Conservation (phyloP, 345 rosid species). For the Eucalyptus sp. region DNA sequence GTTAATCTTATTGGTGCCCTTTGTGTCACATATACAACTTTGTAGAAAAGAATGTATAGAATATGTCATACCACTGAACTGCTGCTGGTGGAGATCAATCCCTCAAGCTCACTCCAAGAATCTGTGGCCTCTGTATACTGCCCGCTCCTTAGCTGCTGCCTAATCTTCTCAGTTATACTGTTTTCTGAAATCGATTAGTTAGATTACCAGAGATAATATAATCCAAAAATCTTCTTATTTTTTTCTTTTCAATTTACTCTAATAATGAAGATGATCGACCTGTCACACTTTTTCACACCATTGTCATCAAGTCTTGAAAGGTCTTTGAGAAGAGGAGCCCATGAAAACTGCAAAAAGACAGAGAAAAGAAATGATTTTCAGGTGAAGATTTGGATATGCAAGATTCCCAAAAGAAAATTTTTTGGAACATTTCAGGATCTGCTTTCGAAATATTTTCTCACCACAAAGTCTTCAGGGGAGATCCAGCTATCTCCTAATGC, state of each 20-base stretch:
- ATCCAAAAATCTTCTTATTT: neutral
- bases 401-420: neutral
- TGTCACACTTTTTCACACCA: slow-evolving; percentile 41
- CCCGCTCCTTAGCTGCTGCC: slow-evolving; percentile 39
- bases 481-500: neutral
- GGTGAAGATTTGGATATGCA: neutral
- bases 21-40: neutral
- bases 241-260: neutral
- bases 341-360: slow-evolving; percentile 42
- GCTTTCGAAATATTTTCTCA: neutral
- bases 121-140: slow-evolving; percentile 37
- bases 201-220: neutral
- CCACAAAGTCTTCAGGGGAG: neutral
- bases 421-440: neutral
- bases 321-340: slow-evolving; percentile 85
- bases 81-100: slow-evolving; percentile 21
- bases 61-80: slow-evolving; percentile 41
- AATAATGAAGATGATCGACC: slow-evolving; percentile 12
- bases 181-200: neutral
- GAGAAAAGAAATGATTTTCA: neutral
- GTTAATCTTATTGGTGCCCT: neutral
- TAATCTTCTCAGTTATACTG: slow-evolving; percentile 63
- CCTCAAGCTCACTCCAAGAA: slow-evolving; percentile 58
- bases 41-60: neutral
- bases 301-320: slow-evolving; percentile 59